These are phyloP conservation scores for Penicillium sp. DNA, from an alignment of 2,329 filamentous ascomycete species.

Conservation along the genomic window DNA sequence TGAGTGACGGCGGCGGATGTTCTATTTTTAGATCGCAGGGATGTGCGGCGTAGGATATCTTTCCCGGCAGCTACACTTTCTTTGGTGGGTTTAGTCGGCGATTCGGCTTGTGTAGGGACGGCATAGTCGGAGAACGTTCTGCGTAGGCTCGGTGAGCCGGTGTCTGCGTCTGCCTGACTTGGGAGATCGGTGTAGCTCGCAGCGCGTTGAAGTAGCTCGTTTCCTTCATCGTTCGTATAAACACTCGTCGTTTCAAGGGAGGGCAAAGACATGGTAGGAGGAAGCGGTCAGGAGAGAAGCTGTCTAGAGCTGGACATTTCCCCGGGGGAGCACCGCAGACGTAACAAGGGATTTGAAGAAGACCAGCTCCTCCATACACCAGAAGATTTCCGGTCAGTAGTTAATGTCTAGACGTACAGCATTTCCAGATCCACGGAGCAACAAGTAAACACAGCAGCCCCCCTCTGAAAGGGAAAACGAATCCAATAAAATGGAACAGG, in stretches of 20 bases:
- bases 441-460: conserved; percentile 7
- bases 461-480: background rate
- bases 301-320: conserved; percentile 32
- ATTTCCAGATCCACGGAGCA: conserved; percentile 15
- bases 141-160: conserved; percentile 42
- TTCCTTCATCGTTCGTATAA: conserved; percentile 27
- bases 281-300: conserved; percentile 20
- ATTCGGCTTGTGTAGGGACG: conserved; percentile 40
- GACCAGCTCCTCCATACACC: conserved; percentile 45
- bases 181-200: conserved; percentile 61
- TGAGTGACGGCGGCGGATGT: conserved; percentile 32
- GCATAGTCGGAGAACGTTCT: conserved; percentile 53
- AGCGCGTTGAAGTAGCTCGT: conserved; percentile 48
- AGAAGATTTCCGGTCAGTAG: background rate
- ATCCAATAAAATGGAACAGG: background rate
- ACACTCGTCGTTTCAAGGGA: conserved; percentile 20
- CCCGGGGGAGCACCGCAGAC: conserved; percentile 18
- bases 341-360: conserved; percentile 32
- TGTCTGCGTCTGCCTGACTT: conserved; percentile 31
- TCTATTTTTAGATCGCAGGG: conserved; percentile 37
- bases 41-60: conserved; percentile 44
- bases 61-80: conserved; percentile 42
- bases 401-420: conserved; percentile 18
- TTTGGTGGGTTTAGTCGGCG: conserved; percentile 36
- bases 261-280: conserved; percentile 35